These are phyloP conservation scores for Colletotrichum tropicicola DNA, from an alignment of 2,329 filamentous ascomycete genomes.

Conservation along the genomic window DNA sequence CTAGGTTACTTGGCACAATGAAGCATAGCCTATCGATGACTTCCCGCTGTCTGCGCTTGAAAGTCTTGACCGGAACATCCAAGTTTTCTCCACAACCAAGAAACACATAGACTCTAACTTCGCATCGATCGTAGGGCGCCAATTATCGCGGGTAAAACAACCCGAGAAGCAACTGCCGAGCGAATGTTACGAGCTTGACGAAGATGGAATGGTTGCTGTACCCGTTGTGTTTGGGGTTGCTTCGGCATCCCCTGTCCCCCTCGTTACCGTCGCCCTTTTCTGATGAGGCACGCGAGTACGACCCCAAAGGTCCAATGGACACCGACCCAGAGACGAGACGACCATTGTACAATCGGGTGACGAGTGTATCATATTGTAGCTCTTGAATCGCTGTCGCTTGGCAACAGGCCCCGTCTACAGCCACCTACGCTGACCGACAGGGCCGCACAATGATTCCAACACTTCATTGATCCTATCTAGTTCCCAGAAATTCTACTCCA, in stretches of 20 bases:
- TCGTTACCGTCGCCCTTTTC: not conserved
- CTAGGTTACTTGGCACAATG: too few species aligned
- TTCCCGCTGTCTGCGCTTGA: too few species aligned
- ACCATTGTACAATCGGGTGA: not conserved
- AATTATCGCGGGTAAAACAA: not conserved
- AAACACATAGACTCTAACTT: not conserved
- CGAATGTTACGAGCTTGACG: not conserved
- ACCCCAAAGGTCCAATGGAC: not conserved
- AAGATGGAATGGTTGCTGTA: not conserved
- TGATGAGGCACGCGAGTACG: constrained; percentile 3
- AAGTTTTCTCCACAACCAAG: not conserved
- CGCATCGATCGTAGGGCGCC: not conserved
- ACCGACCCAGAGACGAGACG: not conserved
- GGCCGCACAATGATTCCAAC: too few species aligned
- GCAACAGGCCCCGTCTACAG: too few species aligned
- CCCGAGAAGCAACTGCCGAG: not conserved
- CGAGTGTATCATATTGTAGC: not conserved
- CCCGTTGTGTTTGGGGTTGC: constrained; percentile 1
- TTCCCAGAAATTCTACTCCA: too few species aligned
- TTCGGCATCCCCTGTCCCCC: constrained; percentile 5
- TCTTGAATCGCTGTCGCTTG: not conserved
- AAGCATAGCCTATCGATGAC: too few species aligned
- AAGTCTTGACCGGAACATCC: too few species aligned
- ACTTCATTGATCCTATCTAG: too few species aligned
- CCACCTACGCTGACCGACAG: too few species aligned